Evolutionary conservation across 331 rosid genomes (phyloP).

Genomic region (Telfairia occidentalis): DNA sequence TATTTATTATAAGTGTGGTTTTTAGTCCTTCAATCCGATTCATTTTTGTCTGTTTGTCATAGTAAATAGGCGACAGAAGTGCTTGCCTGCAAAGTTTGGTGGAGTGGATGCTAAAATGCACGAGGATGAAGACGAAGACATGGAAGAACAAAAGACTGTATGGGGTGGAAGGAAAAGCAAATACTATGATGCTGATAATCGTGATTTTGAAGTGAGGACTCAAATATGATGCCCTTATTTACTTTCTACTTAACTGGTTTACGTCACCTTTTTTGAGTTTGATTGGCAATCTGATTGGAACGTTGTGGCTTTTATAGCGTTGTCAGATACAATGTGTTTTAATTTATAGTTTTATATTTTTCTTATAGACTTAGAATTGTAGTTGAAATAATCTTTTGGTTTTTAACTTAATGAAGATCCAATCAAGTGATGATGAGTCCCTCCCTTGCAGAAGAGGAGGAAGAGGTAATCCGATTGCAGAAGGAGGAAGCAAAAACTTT

Average conservation of each 20-base stretch:
- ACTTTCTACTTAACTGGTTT: background rate
- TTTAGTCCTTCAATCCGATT: conserved; percentile 1
- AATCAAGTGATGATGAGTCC: conserved; percentile 72
- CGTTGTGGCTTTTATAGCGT: background rate
- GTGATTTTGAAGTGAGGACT: conserved; percentile 56
- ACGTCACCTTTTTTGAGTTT: background rate
- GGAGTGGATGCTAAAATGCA: conserved; percentile 49
- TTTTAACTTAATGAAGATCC: conserved; percentile 32
- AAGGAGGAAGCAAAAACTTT: conserved; percentile 43
- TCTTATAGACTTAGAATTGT: background rate
- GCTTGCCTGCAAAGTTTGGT: conserved; percentile 47
- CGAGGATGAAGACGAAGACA: conserved; percentile 46
- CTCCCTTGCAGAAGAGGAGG: conserved; percentile 69
- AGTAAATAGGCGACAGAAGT: conserved; percentile 55
- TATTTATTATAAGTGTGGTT: background rate
- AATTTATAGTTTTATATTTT: background rate
- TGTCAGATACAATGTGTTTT: background rate
- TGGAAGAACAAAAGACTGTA: conserved; percentile 22
- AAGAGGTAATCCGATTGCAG: conserved; percentile 38
- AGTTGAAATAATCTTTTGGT: background rate
- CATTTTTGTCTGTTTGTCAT: conserved; percentile 9
- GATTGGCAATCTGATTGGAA: background rate
- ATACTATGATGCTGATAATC: conserved; percentile 67
- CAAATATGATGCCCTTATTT: background rate
- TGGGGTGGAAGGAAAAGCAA: conserved; percentile 33